Percentiles rank a stretch among this genome's conserved stretches.
phyloP scores from a whole-genome alignment of 495 filamentous ascomycete genomes.

The Immersiella caudata region DNA sequence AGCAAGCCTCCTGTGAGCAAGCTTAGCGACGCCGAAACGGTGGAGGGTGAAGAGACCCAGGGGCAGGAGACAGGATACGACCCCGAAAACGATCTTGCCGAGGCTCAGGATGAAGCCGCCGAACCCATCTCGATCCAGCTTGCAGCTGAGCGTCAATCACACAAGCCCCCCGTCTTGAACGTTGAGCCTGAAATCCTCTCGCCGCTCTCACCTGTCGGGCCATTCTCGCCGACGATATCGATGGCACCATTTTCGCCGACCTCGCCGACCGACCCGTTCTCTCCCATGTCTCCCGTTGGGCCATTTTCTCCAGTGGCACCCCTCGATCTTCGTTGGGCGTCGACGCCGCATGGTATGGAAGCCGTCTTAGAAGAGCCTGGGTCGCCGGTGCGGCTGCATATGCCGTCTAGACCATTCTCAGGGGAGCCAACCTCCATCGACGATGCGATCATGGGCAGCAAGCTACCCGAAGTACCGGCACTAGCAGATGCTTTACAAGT shows the following conservation, averaged over 20 bases:
- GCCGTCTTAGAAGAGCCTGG: constrained; percentile 12
- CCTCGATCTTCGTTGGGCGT: background rate
- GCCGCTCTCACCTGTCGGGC: background rate
- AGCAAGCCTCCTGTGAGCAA: constrained; percentile 32
- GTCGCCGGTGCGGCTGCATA: constrained; percentile 24
- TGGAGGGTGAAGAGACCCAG: constrained; percentile 14
- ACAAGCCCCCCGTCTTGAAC: background rate
- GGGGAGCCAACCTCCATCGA: constrained; percentile 17
- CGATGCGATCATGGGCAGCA: constrained; percentile 25
- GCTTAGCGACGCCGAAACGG: constrained; percentile 27
- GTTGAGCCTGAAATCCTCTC: background rate
- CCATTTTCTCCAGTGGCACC: background rate
- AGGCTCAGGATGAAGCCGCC: background rate
- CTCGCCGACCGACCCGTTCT: background rate
- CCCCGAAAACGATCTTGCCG: background rate
- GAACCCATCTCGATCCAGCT: background rate
- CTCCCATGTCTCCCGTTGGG: background rate
- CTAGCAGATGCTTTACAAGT: background rate
- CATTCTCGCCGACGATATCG: background rate
- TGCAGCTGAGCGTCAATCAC: background rate
- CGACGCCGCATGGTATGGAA: constrained; percentile 2
- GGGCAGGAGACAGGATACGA: background rate
- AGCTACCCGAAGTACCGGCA: constrained; percentile 14
- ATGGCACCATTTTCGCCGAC: background rate
- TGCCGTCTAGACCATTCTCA: constrained; percentile 16